Evolutionary conservation across 2,329 filamentous ascomycete genomes (phyloP), one percentile per base, ranked within the genome.

Genomic region (Aspergillus sp.): DNA sequence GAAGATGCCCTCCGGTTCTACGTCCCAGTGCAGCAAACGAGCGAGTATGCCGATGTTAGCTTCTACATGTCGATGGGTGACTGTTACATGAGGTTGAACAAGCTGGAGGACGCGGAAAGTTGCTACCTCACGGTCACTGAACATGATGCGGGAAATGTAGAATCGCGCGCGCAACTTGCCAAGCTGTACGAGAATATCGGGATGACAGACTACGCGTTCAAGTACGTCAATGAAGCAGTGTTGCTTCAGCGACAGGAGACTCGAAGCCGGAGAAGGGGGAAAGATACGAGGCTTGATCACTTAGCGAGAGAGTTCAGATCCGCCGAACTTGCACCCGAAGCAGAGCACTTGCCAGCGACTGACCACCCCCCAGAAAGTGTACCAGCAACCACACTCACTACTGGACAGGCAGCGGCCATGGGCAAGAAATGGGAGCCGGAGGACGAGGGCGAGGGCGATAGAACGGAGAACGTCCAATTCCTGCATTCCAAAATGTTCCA

Each of bases 131-230:
- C 75, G 2, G 76, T 88, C 8, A 76, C 86, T 24, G 75, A 85
- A 32, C 71, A 77, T 37, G 82, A 93, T 41, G 66, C 78, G 27
- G 68, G 75, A 25, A 78, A 81, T 36, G 77, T 89, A 29, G 80
- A 86, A 40, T 83, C 85, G 24, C 79, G 85, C 24, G 76, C 83
- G 17, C 76, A 85, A 47, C 68, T 95, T 7, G 85, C 85, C 8
- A 86, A 82, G 48, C 75, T 95, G 57, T 94, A 93, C 50, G 85
- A 93, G 53, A 76, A 72, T 41, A 72, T 73, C 27, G 78, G 78
- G 41, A 75, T 80, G 60, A 77, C 74, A 14, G 81, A 86, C 48
- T 77, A 85, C 48, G 86, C 86, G 1, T 74, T 86, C 37, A 78
- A 82, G 37, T 74, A 86, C 31, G 76, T 84, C 30, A 81, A 80